Evolutionary conservation across 345 rosid species (phyloP).

Genomic region (Gossypium mustelinum): DNA sequence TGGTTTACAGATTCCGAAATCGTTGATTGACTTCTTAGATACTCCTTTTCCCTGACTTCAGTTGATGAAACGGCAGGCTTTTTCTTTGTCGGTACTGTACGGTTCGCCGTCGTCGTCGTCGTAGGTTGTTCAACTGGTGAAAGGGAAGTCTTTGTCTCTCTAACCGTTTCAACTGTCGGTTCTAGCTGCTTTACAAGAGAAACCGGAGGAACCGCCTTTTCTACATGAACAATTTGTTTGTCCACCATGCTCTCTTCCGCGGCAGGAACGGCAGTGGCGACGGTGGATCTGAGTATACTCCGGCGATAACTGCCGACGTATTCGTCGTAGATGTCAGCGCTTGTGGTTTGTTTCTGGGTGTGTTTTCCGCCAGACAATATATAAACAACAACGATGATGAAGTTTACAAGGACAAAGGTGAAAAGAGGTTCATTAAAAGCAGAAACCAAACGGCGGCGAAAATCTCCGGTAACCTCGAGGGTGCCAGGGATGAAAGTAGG

Average conservation of each 20-base stretch:
- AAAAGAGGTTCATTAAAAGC: not conserved
- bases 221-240: conserved; percentile 5
- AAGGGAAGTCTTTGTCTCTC: not conserved
- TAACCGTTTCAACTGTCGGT: not conserved
- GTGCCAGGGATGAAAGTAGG: conserved; percentile 3
- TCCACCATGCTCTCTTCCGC: not conserved
- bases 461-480: not conserved
- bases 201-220: conserved; percentile 4
- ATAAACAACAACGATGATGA: conserved; percentile 2
- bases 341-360: not conserved
- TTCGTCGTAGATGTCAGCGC: conserved; percentile 9
- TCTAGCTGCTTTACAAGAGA: not conserved
- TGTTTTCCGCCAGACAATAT: not conserved
- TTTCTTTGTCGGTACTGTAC: not conserved
- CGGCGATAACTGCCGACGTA: not conserved
- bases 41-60: not conserved
- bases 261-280: not conserved
- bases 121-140: not conserved
- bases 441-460: not conserved
- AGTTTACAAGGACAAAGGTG: conserved; percentile 3
- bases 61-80: not conserved
- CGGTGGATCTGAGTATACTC: not conserved
- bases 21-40: conserved; percentile 1
- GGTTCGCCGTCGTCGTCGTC: not conserved
- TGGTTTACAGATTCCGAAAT: not conserved